Evolutionary conservation across 345 rosid species (phyloP).

Genomic region (Syzygium grande): DNA sequence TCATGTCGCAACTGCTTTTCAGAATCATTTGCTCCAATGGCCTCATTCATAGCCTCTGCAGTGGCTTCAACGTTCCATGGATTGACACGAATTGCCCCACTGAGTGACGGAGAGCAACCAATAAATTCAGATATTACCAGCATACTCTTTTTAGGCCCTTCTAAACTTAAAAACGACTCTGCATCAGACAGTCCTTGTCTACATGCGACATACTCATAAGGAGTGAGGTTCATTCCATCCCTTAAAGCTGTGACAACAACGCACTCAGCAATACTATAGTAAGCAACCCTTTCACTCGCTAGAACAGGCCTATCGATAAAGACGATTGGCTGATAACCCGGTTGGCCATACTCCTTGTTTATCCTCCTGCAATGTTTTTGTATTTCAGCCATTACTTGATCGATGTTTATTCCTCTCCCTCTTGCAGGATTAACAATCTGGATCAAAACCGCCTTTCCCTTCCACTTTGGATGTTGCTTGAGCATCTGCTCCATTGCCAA

Average conservation of each 20-base stretch:
- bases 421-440: slow-evolving; percentile 35
- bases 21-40: slow-evolving; percentile 11
- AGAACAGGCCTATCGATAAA: slow-evolving; percentile 18
- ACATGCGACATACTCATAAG: slow-evolving; percentile 26
- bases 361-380: slow-evolving; percentile 16
- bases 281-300: slow-evolving; percentile 21
- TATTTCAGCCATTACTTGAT: slow-evolving; percentile 14
- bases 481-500: slow-evolving; percentile 31
- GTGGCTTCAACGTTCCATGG: slow-evolving; percentile 40
- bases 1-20: slow-evolving; percentile 31
- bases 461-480: slow-evolving; percentile 18
- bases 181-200: slow-evolving; percentile 16
- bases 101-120: slow-evolving; percentile 35
- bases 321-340: slow-evolving; percentile 26
- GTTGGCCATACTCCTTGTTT: slow-evolving; percentile 20
- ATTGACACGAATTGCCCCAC: slow-evolving; percentile 36
- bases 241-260: slow-evolving; percentile 33
- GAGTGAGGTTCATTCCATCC: slow-evolving; percentile 36
- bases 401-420: slow-evolving; percentile 18
- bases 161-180: background rate
- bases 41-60: slow-evolving; percentile 28
- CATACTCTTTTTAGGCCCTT: slow-evolving; percentile 21
- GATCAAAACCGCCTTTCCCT: slow-evolving; percentile 21
- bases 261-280: slow-evolving; percentile 27
- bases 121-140: slow-evolving; percentile 35